Base-by-base conservation (phyloP, 2,329 filamentous ascomycete genomes). In the Triangularia verruculosa region DNA sequence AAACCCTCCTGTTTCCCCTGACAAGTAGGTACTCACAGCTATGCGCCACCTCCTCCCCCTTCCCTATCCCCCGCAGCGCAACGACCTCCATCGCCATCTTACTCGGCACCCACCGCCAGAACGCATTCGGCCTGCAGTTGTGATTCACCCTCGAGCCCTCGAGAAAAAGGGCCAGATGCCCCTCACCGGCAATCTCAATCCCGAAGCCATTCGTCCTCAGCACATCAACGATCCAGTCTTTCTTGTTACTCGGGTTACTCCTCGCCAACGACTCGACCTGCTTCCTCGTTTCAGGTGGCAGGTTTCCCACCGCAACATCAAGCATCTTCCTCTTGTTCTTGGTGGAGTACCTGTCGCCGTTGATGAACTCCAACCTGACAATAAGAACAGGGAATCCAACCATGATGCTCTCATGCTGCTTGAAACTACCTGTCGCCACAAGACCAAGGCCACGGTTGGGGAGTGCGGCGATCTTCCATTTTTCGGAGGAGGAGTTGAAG, bases 131-230 rank as follows among this genome's bases (percentile, higher is more conserved):
- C 12, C 64, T 66, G 32, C 70, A 72, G 24, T 69, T 66, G 27
- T 72, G 70, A 53, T 72, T 72, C 17, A 69, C 61, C 52, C 70
- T 66, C 69, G 69, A 72, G 9, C 66, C 69, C 15, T 69, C 67
- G 0, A 66, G 20, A 20, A 68, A 70, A 25, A 73, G 30, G 0
- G 66, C 70, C 59, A 72, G 66, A 59, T 73, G 68, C 8, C 65
- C 64, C 3, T 69, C 67, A 3, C 68, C 72, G 4, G 66, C 68
- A 27, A 73, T 57, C 22, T 73, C 72, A 27, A 73, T 57, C 1
- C 69, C 68, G 56, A 72, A 73, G 12, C 69, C 70, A 39, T 72
- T 73, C 12, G 70, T 72, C 24, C 62, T 65, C 15, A 73, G 39
- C 5, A 69, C 64, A 56, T 73, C 68, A 52, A 70, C 58, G 4